A percentile compares a stretch with the other conserved stretches of the same genome.
phyloP scores from a whole-genome alignment of 768 basidiomycete species.

The Chiua virens region DNA sequence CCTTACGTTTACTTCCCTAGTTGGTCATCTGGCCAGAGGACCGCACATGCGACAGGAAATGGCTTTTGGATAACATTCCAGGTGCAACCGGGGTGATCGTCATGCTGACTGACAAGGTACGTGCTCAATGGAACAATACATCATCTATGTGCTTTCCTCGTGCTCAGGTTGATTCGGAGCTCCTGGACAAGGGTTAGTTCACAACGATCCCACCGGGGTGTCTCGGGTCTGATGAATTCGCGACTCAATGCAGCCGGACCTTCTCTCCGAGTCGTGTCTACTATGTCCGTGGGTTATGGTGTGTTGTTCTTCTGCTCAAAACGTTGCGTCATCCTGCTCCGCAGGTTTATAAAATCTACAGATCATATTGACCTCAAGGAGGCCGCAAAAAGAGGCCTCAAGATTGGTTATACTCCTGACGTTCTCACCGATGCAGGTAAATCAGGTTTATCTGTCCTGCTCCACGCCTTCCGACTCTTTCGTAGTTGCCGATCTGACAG shows the following conservation, averaged over 20 bases:
- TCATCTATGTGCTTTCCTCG: background rate
- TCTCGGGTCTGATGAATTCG: background rate
- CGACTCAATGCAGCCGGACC: constrained; percentile 62
- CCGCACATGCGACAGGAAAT: constrained; percentile 54
- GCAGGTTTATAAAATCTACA: constrained; percentile 31
- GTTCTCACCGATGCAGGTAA: constrained; percentile 89
- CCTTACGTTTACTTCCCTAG: constrained; percentile 22
- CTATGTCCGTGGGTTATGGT: constrained; percentile 92
- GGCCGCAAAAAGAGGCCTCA: constrained; percentile 59
- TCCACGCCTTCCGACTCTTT: background rate
- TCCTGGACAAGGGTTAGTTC: constrained; percentile 41
- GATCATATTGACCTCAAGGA: constrained; percentile 78
- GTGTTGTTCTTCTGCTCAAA: background rate
- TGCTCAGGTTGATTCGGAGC: constrained; percentile 66
- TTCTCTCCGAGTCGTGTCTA: constrained; percentile 78
- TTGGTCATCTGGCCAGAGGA: constrained; percentile 56
- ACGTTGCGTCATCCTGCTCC: background rate
- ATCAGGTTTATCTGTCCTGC: constrained; percentile 1
- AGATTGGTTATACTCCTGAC: constrained; percentile 90
- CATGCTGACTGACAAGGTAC: constrained; percentile 72
- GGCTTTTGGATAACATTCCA: constrained; percentile 72
- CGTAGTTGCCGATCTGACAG: constrained; percentile 82
- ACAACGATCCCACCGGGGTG: background rate
- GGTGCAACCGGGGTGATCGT: constrained; percentile 64
- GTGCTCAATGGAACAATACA: background rate